Evolutionary conservation across 2,329 filamentous ascomycete species (phyloP).

Genomic region (Trichoderma atroviride): DNA sequence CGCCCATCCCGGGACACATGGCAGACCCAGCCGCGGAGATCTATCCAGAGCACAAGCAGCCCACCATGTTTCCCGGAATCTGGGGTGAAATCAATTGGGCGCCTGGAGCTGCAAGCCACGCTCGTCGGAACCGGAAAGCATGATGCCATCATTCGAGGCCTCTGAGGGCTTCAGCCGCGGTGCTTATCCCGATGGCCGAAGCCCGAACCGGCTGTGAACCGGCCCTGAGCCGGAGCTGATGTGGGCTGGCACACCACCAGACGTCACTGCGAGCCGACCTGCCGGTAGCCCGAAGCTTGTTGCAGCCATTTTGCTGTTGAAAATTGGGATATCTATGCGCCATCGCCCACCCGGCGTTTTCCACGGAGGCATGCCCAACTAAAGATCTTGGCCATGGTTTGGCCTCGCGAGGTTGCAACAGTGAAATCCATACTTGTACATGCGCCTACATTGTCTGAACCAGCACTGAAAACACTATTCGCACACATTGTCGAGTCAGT

Average conservation of each 20-base stretch:
- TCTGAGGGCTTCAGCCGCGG: not conserved
- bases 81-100: conserved; percentile 7
- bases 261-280: conserved; percentile 20
- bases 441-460: not conserved
- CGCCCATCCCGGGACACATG: not conserved
- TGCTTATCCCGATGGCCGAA: conserved; percentile 20
- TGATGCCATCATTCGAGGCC: conserved; percentile 15
- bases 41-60: not conserved
- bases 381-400: not conserved
- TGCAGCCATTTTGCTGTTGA: not conserved
- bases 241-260: not conserved
- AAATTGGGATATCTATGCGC: conserved; percentile 5
- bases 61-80: not conserved
- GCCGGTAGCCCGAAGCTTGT: conserved; percentile 5
- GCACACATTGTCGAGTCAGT: not conserved
- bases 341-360: conserved; percentile 5
- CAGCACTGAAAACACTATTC: not conserved
- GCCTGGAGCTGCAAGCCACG: conserved; percentile 8
- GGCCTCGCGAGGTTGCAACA: not conserved
- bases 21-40: conserved; percentile 9
- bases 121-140: conserved; percentile 1
- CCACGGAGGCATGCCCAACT: not conserved
- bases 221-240: conserved; percentile 1
- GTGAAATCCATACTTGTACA: not conserved
- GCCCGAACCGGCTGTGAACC: conserved; percentile 12